These are phyloP conservation scores for Cladosporium sp. DNA, from an alignment of 2,329 filamentous ascomycete genomes.

Conservation along the genomic window DNA sequence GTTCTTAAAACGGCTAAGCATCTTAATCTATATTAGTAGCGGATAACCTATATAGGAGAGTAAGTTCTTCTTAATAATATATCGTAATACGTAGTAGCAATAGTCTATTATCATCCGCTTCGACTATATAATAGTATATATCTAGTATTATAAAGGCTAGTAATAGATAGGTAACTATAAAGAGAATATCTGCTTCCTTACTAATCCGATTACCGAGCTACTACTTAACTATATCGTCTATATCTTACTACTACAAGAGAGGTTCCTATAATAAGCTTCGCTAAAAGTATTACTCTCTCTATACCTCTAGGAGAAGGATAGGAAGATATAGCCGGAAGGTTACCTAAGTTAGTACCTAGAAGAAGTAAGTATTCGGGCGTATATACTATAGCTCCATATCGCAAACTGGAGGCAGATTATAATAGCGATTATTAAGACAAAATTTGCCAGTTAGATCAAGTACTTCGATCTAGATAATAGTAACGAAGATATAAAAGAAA, in stretches of 20 bases:
- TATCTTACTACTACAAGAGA: conserved; percentile 14
- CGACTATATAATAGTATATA: conserved; percentile 13
- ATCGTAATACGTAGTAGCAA: conserved; percentile 9
- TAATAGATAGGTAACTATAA: conserved; percentile 13
- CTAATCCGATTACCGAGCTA: conserved; percentile 13
- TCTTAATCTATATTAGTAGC: conserved; percentile 7
- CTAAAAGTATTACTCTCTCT: conserved; percentile 12
- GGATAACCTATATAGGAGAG: conserved; percentile 13
- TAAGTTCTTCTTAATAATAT: conserved; percentile 13
- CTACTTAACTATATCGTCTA: conserved; percentile 16
- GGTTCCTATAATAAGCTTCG: conserved; percentile 11
- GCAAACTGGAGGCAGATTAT: conserved; percentile 16
- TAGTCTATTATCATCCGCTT: conserved; percentile 6
- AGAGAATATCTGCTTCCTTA: conserved; percentile 16
- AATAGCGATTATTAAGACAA: conserved; percentile 17
- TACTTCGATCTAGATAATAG: conserved; percentile 4
- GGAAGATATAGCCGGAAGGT: conserved; percentile 11
- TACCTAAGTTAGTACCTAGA: conserved; percentile 11
- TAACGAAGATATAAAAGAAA: conserved; percentile 7
- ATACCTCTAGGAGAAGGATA: conserved; percentile 15
- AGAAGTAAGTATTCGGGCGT: conserved; percentile 7
- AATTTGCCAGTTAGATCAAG: conserved; percentile 14
- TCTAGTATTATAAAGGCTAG: conserved; percentile 15
- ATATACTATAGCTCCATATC: conserved; percentile 9
- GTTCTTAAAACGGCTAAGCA: conserved; percentile 11